Percentiles rank a stretch among this genome's conserved stretches.
phyloP scores from a whole-genome alignment of 805 yeast genomes.

The Candida caryicola region DNA sequence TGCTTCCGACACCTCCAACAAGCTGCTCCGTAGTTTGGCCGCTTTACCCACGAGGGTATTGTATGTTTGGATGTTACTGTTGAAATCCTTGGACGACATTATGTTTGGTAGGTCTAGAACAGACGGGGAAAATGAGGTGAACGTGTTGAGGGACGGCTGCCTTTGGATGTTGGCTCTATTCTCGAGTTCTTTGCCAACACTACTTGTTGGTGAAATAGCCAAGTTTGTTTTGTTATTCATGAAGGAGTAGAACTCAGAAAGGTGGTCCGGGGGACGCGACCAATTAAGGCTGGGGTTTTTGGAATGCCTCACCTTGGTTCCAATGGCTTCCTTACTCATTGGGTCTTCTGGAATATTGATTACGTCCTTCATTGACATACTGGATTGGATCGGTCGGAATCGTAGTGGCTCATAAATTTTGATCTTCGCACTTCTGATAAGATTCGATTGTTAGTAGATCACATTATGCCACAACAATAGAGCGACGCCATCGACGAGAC shows the following conservation, averaged over 20 bases:
- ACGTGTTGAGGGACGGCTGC: conserved; percentile 37
- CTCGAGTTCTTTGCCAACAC: conserved; percentile 8
- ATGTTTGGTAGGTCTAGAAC: conserved; percentile 59
- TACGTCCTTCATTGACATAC: neutral
- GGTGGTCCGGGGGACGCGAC: conserved; percentile 46
- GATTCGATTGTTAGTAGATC: too few relatives aligned
- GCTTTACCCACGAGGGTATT: conserved; percentile 48
- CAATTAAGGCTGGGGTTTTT: neutral
- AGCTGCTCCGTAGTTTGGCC: conserved; percentile 43
- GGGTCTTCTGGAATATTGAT: neutral
- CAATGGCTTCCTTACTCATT: neutral
- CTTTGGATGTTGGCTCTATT: conserved; percentile 14
- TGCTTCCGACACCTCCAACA: conserved; percentile 49
- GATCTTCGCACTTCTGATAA: neutral
- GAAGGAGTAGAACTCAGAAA: conserved; percentile 58
- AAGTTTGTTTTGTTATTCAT: conserved; percentile 29
- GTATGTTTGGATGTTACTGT: conserved; percentile 47
- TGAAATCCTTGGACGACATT: conserved; percentile 59
- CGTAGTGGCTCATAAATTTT: neutral
- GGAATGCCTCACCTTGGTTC: neutral
- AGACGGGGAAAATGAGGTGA: conserved; percentile 50
- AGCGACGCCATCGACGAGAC: neutral
- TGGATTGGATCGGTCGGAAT: neutral
- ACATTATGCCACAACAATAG: neutral
- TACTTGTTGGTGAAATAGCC: conserved; percentile 11